These are phyloP conservation scores for Exserohilum rostratum DNA, from an alignment of 2,329 filamentous ascomycete genomes.

Conservation along the genomic window DNA sequence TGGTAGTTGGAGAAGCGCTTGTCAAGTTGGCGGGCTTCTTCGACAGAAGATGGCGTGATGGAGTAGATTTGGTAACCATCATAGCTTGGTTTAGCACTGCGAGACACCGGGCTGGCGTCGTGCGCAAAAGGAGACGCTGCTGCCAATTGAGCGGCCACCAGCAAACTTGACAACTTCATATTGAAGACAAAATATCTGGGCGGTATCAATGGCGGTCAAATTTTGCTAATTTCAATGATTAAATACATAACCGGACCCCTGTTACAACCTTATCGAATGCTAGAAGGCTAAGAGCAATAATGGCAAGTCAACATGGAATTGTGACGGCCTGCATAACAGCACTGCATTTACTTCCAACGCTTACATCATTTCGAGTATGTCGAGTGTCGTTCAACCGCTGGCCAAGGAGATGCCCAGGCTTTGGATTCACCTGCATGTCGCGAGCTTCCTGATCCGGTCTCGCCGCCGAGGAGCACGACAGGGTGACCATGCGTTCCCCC, in stretches of 20 bases:
- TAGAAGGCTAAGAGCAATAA: slow-evolving; percentile 6
- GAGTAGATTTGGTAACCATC: slow-evolving; percentile 31
- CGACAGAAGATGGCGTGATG: slow-evolving; percentile 18
- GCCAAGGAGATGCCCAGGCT: slow-evolving; percentile 17
- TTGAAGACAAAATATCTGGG: background rate
- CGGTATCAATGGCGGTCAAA: background rate
- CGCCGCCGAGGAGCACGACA: slow-evolving; percentile 20
- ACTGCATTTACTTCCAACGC: background rate
- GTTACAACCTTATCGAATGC: background rate
- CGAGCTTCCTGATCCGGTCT: slow-evolving; percentile 28
- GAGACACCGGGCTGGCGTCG: background rate
- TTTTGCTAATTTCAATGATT: background rate
- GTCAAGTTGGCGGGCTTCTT: slow-evolving; percentile 22
- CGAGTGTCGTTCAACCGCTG: slow-evolving; percentile 1
- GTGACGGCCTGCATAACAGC: background rate
- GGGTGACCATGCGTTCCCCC: slow-evolving; percentile 20
- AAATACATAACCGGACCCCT: background rate
- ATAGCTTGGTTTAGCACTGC: slow-evolving; percentile 14
- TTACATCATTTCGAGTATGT: slow-evolving; percentile 7
- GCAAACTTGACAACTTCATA: slow-evolving; percentile 19
- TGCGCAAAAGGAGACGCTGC: slow-evolving; percentile 17
- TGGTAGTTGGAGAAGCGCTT: slow-evolving; percentile 24
- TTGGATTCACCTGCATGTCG: slow-evolving; percentile 6
- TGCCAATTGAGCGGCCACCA: slow-evolving; percentile 18
- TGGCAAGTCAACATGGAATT: slow-evolving; percentile 2